These are phyloP conservation scores for Hordeum vulgare DNA, from an alignment of 176 grass and related monocot genomes.

Conservation along the genomic window MorexV3_pseudomolecules_assembly NC_058520.1:116239658-116240157, in stretches of 20 bases:
- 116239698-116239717: slow-evolving; percentile 52
- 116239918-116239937: slow-evolving; percentile 46
- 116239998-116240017: slow-evolving; percentile 58
- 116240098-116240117: not conserved
- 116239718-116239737: slow-evolving; percentile 40
- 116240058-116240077: slow-evolving; percentile 43
- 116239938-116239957: slow-evolving; percentile 47
- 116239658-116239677: slow-evolving; percentile 82
- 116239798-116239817: not conserved
- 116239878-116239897: slow-evolving; percentile 22
- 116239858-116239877: not conserved
- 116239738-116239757: slow-evolving; percentile 80
- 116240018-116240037: slow-evolving; percentile 83
- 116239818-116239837: not conserved
- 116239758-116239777: slow-evolving; percentile 66
- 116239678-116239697: slow-evolving; percentile 87
- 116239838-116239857: not conserved
- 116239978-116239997: slow-evolving; percentile 40
- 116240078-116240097: slow-evolving; percentile 44
- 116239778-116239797: not conserved
- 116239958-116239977: slow-evolving; percentile 32
- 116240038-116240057: slow-evolving; percentile 45
- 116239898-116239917: slow-evolving; percentile 72
- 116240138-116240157: not conserved
- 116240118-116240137: not conserved